A percentile compares a stretch with the other conserved stretches of the same genome.
Evolutionary conservation across 805 yeast species (phyloP).

Genomic region (Saccharomycopsis guyanensis): DNA sequence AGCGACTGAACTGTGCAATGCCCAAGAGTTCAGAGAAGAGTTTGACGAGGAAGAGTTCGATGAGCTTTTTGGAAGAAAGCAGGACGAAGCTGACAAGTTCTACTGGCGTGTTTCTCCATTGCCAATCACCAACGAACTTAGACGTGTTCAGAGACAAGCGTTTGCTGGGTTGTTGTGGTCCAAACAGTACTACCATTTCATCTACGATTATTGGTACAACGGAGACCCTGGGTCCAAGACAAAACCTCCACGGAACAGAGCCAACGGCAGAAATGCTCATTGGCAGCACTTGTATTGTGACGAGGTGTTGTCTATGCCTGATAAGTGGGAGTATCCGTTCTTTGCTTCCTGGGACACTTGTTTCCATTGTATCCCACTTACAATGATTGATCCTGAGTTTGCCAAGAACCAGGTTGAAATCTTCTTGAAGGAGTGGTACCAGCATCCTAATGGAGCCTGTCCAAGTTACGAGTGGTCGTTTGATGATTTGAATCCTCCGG

Average conservation of each 20-base stretch:
- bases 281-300: conserved; percentile 88
- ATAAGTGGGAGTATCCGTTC: conserved; percentile 93
- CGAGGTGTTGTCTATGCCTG: conserved; percentile 84
- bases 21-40: conserved; percentile 32
- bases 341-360: conserved; percentile 98
- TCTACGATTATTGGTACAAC: conserved; percentile 76
- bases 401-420: conserved; percentile 84
- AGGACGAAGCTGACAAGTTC: conserved; percentile 86
- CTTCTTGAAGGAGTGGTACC: conserved; percentile 89
- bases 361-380: conserved; percentile 86
- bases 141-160: conserved; percentile 86
- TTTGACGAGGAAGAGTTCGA: conserved; percentile 74
- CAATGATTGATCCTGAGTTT: conserved; percentile 88
- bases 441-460: conserved; percentile 97
- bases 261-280: conserved; percentile 78
- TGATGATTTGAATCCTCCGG: conserved; percentile 94
- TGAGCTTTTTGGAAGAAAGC: conserved; percentile 56
- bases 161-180: conserved; percentile 93
- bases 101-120: conserved; percentile 84
- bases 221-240: conserved; percentile 76
- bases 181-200: conserved; percentile 82
- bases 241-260: conserved; percentile 75
- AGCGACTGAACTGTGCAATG: conserved; percentile 23
- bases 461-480: conserved; percentile 98
- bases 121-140: conserved; percentile 71